A percentile compares a stretch with the other conserved stretches of the same genome.
These are phyloP conservation scores for Neohortaea acidophila DNA, from an alignment of 495 filamentous ascomycete species.

Conservation along the genomic window DNA sequence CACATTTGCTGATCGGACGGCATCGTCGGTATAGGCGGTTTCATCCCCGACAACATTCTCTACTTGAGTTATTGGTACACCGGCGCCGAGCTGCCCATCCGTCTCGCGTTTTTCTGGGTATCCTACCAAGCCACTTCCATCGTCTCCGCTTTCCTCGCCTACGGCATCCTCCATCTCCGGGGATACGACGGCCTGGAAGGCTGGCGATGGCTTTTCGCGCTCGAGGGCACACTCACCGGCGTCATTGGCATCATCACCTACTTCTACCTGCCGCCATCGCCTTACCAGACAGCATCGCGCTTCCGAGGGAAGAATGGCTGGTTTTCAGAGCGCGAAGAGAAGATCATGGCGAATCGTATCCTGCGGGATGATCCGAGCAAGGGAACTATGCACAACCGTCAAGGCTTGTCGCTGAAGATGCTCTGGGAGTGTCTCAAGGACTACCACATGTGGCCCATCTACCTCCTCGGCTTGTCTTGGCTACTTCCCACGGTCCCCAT, in stretches of 20 bases:
- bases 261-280: conserved; percentile 38
- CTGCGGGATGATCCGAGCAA: conserved; percentile 51
- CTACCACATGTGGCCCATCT: conserved; percentile 28
- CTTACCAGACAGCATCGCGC: conserved; percentile 39
- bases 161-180: conserved; percentile 37
- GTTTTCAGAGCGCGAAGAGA: conserved; percentile 45
- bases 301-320: conserved; percentile 43
- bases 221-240: conserved; percentile 41
- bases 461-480: conserved; percentile 21
- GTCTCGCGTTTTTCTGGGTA: conserved; percentile 39
- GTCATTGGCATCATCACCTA: conserved; percentile 38
- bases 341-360: conserved; percentile 47
- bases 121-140: conserved; percentile 45
- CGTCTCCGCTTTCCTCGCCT: conserved; percentile 36
- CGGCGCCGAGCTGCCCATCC: conserved; percentile 34
- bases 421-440: conserved; percentile 40
- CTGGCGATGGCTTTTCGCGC: conserved; percentile 39
- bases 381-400: conserved; percentile 48
- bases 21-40: too few species aligned
- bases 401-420: conserved; percentile 33
- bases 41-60: conserved; percentile 32
- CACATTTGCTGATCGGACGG: too few species aligned
- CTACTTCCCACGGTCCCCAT: conserved; percentile 2
- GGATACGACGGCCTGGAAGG: conserved; percentile 35
- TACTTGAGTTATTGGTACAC: conserved; percentile 42